Evolutionary conservation across 306 rosid genomes (phyloP).

Genomic region (Citrullus amarus): DNA sequence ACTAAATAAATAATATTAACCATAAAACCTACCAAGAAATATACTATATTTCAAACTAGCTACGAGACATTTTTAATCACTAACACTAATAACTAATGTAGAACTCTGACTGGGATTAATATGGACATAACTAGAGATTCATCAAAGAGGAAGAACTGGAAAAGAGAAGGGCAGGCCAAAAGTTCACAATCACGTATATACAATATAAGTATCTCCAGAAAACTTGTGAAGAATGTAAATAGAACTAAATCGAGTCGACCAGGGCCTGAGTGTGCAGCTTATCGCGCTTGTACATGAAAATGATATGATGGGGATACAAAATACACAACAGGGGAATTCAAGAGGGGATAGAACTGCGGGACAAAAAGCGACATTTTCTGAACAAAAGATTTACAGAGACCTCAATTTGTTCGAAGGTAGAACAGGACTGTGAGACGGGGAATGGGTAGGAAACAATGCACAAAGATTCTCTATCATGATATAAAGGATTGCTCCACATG

Average conservation of each 20-base stretch:
- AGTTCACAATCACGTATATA: conserved; percentile 6
- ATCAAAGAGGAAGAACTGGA: background rate
- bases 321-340: conserved; percentile 21
- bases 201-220: background rate
- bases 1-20: background rate
- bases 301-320: conserved; percentile 8
- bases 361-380: background rate
- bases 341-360: background rate
- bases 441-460: conserved; percentile 10
- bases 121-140: background rate
- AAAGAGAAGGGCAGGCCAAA: background rate
- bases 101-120: background rate
- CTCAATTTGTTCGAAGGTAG: conserved; percentile 8
- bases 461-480: conserved; percentile 4
- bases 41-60: background rate
- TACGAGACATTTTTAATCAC: background rate
- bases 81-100: background rate
- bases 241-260: conserved; percentile 4
- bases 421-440: background rate
- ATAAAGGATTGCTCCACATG: conserved; percentile 6
- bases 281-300: conserved; percentile 5
- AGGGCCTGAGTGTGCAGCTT: background rate
- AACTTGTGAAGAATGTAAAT: conserved; percentile 9
- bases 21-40: background rate
- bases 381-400: conserved; percentile 33